Percentiles rank a stretch among this genome's conserved stretches.
Conservation (phyloP, 345 rosid species). For the Salix koriyanagi region DNA sequence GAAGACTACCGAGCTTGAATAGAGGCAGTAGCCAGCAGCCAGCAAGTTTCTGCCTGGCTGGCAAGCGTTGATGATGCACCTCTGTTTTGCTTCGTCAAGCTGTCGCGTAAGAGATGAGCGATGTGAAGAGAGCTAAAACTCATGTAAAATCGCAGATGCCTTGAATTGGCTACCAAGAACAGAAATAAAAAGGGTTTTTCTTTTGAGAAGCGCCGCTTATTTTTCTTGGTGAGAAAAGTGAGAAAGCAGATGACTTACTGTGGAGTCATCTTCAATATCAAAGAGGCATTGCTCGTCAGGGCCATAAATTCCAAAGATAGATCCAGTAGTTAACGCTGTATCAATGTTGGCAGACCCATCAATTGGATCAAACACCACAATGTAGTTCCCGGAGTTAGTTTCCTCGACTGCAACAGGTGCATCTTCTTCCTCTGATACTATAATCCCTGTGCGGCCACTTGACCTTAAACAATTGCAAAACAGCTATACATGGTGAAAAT, state of each 20-base stretch:
- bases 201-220: too few species aligned
- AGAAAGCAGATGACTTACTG: constrained; percentile 17
- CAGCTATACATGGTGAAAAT: constrained; percentile 14
- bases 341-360: constrained; percentile 40
- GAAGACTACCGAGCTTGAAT: constrained; percentile 37
- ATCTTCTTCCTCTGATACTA: constrained; percentile 43
- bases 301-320: constrained; percentile 37
- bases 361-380: constrained; percentile 36
- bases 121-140: background rate
- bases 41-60: constrained; percentile 37
- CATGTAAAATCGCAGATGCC: too few species aligned
- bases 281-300: constrained; percentile 33
- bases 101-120: background rate
- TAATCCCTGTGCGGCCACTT: constrained; percentile 33
- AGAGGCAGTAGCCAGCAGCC: constrained; percentile 37
- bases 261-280: constrained; percentile 17
- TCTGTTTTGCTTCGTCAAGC: constrained; percentile 30
- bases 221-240: too few species aligned
- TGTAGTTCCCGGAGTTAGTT: constrained; percentile 36
- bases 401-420: constrained; percentile 38
- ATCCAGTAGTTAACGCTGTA: constrained; percentile 33
- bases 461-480: constrained; percentile 39
- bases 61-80: constrained; percentile 31
- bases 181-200: too few species aligned
- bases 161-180: too few species aligned